phyloP scores from a whole-genome alignment of 164 flowering plant species.

The Magnolia changhungtana region DNA sequence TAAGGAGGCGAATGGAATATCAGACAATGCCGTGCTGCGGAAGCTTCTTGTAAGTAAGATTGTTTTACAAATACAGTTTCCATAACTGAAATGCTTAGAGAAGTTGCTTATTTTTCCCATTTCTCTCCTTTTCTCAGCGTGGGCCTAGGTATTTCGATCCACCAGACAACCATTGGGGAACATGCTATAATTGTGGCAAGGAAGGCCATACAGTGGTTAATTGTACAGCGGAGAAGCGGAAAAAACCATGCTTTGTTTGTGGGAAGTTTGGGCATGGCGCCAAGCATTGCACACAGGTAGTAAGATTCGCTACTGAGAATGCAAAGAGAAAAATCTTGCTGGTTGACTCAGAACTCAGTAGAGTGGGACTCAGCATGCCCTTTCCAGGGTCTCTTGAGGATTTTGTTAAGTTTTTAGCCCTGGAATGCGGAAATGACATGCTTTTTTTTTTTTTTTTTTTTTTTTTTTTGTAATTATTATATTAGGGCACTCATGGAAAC shows the following conservation, averaged over 20 bases:
- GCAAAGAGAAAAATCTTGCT: not conserved
- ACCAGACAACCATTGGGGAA: constrained; percentile 37
- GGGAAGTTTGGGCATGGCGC: constrained; percentile 79
- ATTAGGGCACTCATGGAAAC: too few species aligned
- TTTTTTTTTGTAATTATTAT: too few species aligned
- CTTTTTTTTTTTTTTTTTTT: too few species aligned
- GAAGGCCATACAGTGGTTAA: constrained; percentile 47
- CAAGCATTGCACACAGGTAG: constrained; percentile 74
- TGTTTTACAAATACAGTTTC: not conserved
- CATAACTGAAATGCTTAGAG: not conserved
- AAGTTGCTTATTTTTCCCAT: not conserved
- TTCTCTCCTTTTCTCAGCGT: constrained; percentile 30
- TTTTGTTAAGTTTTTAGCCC: too few species aligned
- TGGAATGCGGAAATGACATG: too few species aligned
- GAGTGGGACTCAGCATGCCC: not conserved
- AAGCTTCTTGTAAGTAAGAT: constrained; percentile 57
- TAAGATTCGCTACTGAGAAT: not conserved
- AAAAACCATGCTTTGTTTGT: constrained; percentile 85
- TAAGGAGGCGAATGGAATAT: constrained; percentile 24
- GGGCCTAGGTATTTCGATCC: constrained; percentile 77
- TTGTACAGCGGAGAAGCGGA: constrained; percentile 45
- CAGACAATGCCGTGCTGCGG: constrained; percentile 44
- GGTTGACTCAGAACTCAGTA: not conserved
- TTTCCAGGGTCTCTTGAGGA: not conserved
- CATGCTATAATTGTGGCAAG: constrained; percentile 62